Evolutionary conservation across 768 basidiomycete genomes (phyloP).

Genomic region (Chlorophyllum brunneum): DNA sequence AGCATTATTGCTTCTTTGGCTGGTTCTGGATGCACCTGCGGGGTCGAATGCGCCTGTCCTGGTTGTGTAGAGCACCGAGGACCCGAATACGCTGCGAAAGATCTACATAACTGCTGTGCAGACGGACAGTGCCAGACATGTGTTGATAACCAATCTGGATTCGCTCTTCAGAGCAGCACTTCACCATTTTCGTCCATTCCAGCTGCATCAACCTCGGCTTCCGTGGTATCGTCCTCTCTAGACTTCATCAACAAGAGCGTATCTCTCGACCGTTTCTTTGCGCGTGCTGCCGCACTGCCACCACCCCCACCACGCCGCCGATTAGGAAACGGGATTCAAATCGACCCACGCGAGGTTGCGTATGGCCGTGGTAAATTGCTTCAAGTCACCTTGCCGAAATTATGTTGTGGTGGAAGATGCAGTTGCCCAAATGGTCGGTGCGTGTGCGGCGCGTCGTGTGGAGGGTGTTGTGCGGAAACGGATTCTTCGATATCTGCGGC

Average conservation of each 20-base stretch:
- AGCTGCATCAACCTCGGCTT: neutral
- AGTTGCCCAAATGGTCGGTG: conserved; percentile 52
- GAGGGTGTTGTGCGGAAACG: conserved; percentile 44
- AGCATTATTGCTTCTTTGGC: conserved; percentile 55
- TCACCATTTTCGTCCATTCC: conserved; percentile 12
- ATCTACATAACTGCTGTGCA: conserved; percentile 40
- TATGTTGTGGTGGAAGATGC: conserved; percentile 65
- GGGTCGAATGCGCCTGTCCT: conserved; percentile 64
- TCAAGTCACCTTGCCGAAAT: conserved; percentile 53
- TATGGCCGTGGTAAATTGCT: neutral
- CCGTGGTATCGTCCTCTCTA: neutral
- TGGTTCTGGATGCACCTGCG: conserved; percentile 71
- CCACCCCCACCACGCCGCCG: conserved; percentile 43
- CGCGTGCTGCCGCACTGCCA: conserved; percentile 68
- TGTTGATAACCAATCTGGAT: conserved; percentile 46
- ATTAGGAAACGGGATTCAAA: conserved; percentile 25
- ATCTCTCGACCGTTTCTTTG: conserved; percentile 59
- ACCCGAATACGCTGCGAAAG: conserved; percentile 37
- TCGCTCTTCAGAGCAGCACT: conserved; percentile 35
- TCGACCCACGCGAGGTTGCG: conserved; percentile 49
- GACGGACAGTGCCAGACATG: conserved; percentile 56
- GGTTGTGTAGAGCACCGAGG: conserved; percentile 74
- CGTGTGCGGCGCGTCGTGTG: conserved; percentile 53
- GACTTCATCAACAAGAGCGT: conserved; percentile 10
- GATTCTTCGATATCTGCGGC: neutral